A percentile compares a stretch with the other conserved stretches of the same genome.
These are phyloP conservation scores for Lagerstroemia speciosa DNA, from an alignment of 345 rosid genomes.

Conservation along the genomic window DNA sequence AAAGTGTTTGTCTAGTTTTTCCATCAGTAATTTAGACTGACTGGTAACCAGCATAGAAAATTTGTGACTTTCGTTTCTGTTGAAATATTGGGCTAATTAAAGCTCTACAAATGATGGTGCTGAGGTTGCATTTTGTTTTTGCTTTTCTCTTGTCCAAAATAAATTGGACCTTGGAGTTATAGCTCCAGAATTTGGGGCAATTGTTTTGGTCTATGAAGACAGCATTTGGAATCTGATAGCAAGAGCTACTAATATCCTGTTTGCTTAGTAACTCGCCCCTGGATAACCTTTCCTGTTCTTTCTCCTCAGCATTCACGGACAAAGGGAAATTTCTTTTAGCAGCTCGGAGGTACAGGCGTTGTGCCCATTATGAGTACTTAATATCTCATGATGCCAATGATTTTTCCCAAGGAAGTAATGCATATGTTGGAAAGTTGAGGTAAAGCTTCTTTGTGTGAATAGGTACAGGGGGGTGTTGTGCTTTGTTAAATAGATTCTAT, in stretches of 20 bases:
- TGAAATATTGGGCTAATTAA: background rate
- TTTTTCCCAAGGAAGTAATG: slow-evolving; percentile 88
- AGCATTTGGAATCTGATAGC: background rate
- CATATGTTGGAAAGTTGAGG: slow-evolving; percentile 93
- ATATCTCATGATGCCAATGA: slow-evolving; percentile 84
- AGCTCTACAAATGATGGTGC: background rate
- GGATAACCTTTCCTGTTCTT: background rate
- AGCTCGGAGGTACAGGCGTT: slow-evolving; percentile 69
- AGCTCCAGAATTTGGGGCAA: background rate
- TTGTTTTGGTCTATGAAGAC: background rate
- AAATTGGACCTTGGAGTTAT: no score
- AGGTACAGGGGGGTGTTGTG: background rate
- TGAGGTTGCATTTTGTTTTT: no score
- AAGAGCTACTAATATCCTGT: background rate
- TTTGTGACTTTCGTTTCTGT: background rate
- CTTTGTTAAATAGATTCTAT: background rate
- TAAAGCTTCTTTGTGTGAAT: slow-evolving; percentile 11
- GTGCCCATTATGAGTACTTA: slow-evolving; percentile 75
- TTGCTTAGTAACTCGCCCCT: background rate
- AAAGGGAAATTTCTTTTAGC: slow-evolving; percentile 92
- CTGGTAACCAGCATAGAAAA: background rate
- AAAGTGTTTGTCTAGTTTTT: no score
- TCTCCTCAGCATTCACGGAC: slow-evolving; percentile 54
- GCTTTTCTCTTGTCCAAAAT: no score
- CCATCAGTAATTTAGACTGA: no score